Conservation (phyloP, 768 basidiomycete species). For the Xerocomellus intermedius region DNA sequence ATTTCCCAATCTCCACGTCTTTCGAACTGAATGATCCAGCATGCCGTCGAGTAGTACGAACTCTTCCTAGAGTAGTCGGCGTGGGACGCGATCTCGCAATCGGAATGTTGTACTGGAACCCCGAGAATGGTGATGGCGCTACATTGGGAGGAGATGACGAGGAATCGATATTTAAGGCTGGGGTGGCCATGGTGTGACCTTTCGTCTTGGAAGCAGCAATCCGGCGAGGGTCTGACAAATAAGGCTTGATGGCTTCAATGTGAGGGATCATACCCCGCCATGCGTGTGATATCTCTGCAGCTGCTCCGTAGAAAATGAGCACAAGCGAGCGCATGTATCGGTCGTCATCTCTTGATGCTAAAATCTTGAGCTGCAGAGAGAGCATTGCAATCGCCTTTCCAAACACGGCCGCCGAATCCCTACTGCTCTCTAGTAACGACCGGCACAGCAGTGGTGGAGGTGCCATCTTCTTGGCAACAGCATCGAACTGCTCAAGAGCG, state of each 20-base stretch:
- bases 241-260: slow-evolving; percentile 64
- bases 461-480: slow-evolving; percentile 61
- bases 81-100: slow-evolving; percentile 31
- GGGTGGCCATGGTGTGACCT: slow-evolving; percentile 25
- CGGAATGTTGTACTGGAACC: slow-evolving; percentile 23
- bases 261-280: slow-evolving; percentile 80
- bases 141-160: slow-evolving; percentile 30
- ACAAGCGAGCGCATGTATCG: slow-evolving; percentile 86
- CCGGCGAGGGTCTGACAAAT: slow-evolving; percentile 49
- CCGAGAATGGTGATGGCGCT: slow-evolving; percentile 23
- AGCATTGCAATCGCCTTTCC: slow-evolving; percentile 87
- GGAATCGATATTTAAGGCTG: slow-evolving; percentile 21
- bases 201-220: slow-evolving; percentile 33
- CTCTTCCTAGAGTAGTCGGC: slow-evolving; percentile 36
- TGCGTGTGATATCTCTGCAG: slow-evolving; percentile 81
- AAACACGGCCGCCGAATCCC: slow-evolving; percentile 80
- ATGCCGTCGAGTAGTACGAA: slow-evolving; percentile 69
- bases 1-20: slow-evolving; percentile 87
- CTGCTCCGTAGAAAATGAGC: slow-evolving; percentile 84
- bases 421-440: slow-evolving; percentile 76
- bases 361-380: slow-evolving; percentile 74
- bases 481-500: slow-evolving; percentile 89
- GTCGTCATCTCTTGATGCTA: slow-evolving; percentile 73
- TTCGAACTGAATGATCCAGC: slow-evolving; percentile 95
- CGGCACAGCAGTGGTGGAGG: slow-evolving; percentile 76